Evolutionary conservation across 495 filamentous ascomycete species (phyloP).

Genomic region (Lineolata rhizophorae): DNA sequence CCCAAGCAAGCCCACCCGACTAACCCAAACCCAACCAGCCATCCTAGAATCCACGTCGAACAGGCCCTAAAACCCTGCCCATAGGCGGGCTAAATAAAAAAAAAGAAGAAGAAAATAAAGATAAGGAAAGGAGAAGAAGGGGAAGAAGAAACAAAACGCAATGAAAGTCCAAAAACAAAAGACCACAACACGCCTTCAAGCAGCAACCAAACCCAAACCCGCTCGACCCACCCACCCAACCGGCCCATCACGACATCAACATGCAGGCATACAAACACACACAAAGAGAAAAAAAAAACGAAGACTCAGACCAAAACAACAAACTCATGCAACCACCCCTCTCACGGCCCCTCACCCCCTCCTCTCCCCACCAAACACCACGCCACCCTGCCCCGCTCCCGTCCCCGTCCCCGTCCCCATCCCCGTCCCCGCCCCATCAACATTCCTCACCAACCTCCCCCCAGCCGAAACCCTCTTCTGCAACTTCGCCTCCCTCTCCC

Average conservation of each 20-base stretch:
- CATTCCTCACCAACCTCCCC: slow-evolving; percentile 1
- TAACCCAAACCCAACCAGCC: no score
- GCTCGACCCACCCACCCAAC: neutral
- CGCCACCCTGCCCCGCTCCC: neutral
- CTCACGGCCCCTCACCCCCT: neutral
- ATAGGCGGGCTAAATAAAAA: no score
- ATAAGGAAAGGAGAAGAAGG: no score
- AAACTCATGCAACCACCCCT: neutral
- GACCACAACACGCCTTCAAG: no score
- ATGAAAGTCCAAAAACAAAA: no score
- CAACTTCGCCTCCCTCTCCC: neutral
- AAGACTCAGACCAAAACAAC: neutral
- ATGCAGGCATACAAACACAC: neutral
- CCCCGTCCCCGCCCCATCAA: no score
- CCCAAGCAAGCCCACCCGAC: no score
- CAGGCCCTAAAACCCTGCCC: no score
- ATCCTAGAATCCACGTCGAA: no score
- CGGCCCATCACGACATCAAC: slow-evolving; percentile 3
- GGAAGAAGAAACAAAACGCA: no score
- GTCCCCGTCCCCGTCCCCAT: slow-evolving; percentile 1
- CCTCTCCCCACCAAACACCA: neutral
- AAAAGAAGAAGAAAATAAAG: no score
- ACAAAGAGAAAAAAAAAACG: neutral
- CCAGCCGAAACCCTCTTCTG: neutral
- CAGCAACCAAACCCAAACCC: neutral